Percentiles rank a stretch among this genome's conserved stretches.
Conservation (phyloP, 75 land plant species). For the Pinus taeda region DNA sequence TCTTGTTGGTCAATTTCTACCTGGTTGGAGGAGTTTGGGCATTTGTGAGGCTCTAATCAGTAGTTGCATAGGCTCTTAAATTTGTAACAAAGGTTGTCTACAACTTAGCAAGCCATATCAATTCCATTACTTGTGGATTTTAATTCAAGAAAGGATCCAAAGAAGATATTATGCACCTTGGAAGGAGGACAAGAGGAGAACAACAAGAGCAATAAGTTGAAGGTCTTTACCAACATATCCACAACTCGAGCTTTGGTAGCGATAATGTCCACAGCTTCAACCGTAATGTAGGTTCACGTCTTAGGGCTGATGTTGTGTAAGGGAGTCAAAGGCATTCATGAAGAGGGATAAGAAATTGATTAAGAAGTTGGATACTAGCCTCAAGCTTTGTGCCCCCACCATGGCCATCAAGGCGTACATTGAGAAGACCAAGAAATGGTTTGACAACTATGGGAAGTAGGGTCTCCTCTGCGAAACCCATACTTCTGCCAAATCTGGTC, state of each 20-base stretch:
- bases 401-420: conserved; percentile 88
- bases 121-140: too few relatives aligned
- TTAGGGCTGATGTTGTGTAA: conserved; percentile 75
- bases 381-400: conserved; percentile 70
- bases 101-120: too few relatives aligned
- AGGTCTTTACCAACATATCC: conserved; percentile 43
- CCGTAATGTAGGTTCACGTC: conserved; percentile 72
- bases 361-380: conserved; percentile 60
- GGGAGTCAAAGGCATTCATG: too few relatives aligned
- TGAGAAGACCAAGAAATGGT: conserved; percentile 89
- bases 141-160: too few relatives aligned
- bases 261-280: conserved; percentile 47
- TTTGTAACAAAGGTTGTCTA: too few relatives aligned
- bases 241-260: conserved; percentile 83
- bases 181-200: not conserved
- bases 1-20: too few relatives aligned
- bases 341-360: too few relatives aligned
- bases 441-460: conserved; percentile 72
- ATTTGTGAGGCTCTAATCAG: too few relatives aligned
- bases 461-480: conserved; percentile 89
- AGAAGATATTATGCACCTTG: not conserved
- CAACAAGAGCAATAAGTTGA: not conserved
- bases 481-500: conserved; percentile 75
- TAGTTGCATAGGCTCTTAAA: too few relatives aligned
- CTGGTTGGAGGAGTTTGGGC: too few relatives aligned